phyloP scores from a whole-genome alignment of 2,329 filamentous ascomycete species.

The Colletotrichum plurivorum region DNA sequence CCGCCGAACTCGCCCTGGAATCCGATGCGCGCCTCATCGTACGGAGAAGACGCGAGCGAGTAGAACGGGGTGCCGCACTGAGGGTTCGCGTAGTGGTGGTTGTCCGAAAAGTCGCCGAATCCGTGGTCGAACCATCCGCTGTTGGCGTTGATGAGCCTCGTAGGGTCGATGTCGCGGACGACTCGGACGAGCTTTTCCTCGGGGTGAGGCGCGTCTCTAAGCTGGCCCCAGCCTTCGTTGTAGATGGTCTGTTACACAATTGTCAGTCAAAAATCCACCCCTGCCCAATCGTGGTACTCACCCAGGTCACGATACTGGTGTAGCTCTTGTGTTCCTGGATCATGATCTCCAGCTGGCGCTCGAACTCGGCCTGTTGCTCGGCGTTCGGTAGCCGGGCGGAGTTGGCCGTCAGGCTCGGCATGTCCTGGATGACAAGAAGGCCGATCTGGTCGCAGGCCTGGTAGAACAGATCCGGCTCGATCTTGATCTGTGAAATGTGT shows the following conservation, averaged over 20 bases:
- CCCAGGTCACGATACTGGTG: constrained; percentile 76
- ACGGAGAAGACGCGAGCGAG: constrained; percentile 68
- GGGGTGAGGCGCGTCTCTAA: constrained; percentile 61
- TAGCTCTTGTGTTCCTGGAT: constrained; percentile 75
- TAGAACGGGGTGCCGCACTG: constrained; percentile 81
- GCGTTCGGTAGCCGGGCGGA: constrained; percentile 53
- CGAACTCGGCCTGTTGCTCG: constrained; percentile 74
- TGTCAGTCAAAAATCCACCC: not conserved
- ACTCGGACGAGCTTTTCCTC: constrained; percentile 70
- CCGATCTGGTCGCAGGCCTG: constrained; percentile 77
- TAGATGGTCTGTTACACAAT: constrained; percentile 68
- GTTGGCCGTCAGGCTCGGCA: constrained; percentile 70
- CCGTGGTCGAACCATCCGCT: constrained; percentile 79
- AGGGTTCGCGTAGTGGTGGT: constrained; percentile 79
- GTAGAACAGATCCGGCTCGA: constrained; percentile 78
- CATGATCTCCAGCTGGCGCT: constrained; percentile 73
- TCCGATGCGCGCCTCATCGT: constrained; percentile 72
- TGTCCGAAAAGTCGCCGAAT: constrained; percentile 77
- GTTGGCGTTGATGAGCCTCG: constrained; percentile 73
- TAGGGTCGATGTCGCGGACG: constrained; percentile 72
- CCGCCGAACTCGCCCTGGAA: constrained; percentile 82
- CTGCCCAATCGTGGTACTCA: constrained; percentile 47
- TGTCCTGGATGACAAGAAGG: constrained; percentile 78
- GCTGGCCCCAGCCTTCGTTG: constrained; percentile 81
- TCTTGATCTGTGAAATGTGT: constrained; percentile 68